Base-by-base conservation (phyloP, 2,329 filamentous ascomycete species). In the Cyclaneusma minus region DNA sequence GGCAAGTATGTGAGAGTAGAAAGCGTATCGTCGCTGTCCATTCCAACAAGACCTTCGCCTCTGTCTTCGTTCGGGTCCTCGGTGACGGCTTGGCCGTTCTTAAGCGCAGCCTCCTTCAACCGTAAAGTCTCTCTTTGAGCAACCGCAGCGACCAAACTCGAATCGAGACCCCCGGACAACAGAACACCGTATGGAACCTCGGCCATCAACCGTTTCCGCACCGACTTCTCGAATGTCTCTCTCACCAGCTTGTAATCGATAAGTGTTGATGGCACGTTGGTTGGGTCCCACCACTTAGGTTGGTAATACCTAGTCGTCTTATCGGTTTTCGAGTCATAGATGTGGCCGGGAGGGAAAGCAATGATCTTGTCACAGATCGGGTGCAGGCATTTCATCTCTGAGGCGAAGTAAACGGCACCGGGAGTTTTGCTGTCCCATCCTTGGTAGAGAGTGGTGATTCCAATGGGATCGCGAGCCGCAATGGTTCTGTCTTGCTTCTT, bases 131-230 rank as follows among this genome's bases (percentile, higher is more conserved):
- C 89, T 31, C 89, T 71, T 58, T 95, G 87, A 12, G 89, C 87
- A 50, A 98, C 95, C 3, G 89, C 74, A 19, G 89, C 89, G 17
- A 94, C 83, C 54, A 98, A 59, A 51, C 83, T 93, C 24, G 89
- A 98, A 55, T 98, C 89, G 27, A 98, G 66, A 42, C 89, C 89
- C 46, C 89, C 89, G 27, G 89, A 98, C 25, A 98, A 64, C 32
- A 98, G 60, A 13, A 98, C 89, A 54, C 89, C 89, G 51, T 94
- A 98, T 10, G 89, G 89, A 18, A 98, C 89, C 56, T 98, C 89
- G 13, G 89, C 89, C 89, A 98, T 98, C 51, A 98, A 65, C 39
- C 89, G 77, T 62, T 98, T 98, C 47, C 87, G 73, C 30, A 98
- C 89, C 7, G 89, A 74, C 54, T 74, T 80, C 64, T 95, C 89